Percentiles rank a stretch among this genome's conserved stretches.
phyloP scores from a whole-genome alignment of 345 rosid genomes.

The Salix brachista region DNA sequence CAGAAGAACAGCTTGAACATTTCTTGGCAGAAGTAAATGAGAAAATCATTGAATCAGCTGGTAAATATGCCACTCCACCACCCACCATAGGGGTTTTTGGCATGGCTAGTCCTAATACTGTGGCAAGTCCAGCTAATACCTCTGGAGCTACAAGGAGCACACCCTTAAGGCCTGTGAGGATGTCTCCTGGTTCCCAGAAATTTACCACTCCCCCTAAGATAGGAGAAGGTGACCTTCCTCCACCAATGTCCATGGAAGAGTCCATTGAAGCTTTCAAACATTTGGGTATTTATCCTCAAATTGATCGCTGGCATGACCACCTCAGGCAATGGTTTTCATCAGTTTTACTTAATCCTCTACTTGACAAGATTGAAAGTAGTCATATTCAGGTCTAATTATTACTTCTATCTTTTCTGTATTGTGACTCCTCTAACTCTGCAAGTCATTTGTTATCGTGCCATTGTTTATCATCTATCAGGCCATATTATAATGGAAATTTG shows the following conservation, averaged over 20 bases:
- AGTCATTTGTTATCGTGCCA: not conserved
- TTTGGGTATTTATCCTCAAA: slow-evolving; percentile 83
- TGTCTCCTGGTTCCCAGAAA: slow-evolving; percentile 97
- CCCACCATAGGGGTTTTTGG: slow-evolving; percentile 63
- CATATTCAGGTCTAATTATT: slow-evolving; percentile 61
- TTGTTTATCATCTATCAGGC: not conserved
- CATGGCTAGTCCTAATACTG: slow-evolving; percentile 58
- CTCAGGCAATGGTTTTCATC: slow-evolving; percentile 97
- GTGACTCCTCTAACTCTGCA: not conserved
- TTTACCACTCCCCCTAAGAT: slow-evolving; percentile 92
- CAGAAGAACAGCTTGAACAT: slow-evolving; percentile 85
- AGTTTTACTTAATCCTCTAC: slow-evolving; percentile 67
- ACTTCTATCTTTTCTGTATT: not conserved
- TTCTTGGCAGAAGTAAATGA: slow-evolving; percentile 79
- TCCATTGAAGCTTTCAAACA: slow-evolving; percentile 72
- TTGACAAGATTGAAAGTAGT: slow-evolving; percentile 75
- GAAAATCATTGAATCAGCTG: slow-evolving; percentile 70
- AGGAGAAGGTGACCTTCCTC: slow-evolving; percentile 91
- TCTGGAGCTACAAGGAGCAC: slow-evolving; percentile 85
- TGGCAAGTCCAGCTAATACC: slow-evolving; percentile 64
- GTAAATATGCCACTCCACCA: slow-evolving; percentile 72
- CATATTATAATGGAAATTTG: not conserved
- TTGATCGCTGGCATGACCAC: slow-evolving; percentile 83
- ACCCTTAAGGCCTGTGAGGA: slow-evolving; percentile 84
- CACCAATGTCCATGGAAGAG: slow-evolving; percentile 86